phyloP scores from a whole-genome alignment of 495 filamentous ascomycete species.

The Tetracladium marchalianum region DNA sequence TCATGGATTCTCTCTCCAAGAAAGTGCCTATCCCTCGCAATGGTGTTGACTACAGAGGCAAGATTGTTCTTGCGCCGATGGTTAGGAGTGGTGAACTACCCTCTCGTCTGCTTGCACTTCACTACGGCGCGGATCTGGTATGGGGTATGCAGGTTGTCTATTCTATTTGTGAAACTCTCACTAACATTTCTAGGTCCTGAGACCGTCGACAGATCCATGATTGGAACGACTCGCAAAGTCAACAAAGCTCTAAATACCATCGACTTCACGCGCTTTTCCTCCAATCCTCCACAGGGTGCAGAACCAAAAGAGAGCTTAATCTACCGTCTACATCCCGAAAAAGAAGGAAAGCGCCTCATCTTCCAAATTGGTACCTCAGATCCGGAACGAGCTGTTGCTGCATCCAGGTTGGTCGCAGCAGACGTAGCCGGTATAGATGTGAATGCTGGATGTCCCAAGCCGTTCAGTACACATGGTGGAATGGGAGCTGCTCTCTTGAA shows the following conservation, averaged over 20 bases:
- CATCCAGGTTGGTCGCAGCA: constrained; percentile 68
- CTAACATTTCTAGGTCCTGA: constrained; percentile 56
- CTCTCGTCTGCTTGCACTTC: constrained; percentile 72
- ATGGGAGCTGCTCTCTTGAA: constrained; percentile 90
- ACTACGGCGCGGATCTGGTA: constrained; percentile 93
- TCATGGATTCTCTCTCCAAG: constrained; percentile 48
- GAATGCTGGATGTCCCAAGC: constrained; percentile 95
- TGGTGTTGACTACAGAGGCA: constrained; percentile 88
- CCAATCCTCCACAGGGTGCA: constrained; percentile 38
- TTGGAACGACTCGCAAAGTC: constrained; percentile 66
- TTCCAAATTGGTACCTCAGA: constrained; percentile 87
- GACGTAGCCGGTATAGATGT: constrained; percentile 93
- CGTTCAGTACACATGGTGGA: constrained; percentile 80
- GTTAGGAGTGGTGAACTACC: constrained; percentile 92
- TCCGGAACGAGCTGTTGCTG: constrained; percentile 70
- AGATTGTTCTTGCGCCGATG: constrained; percentile 94
- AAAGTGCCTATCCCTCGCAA: constrained; percentile 75
- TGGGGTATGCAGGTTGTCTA: constrained; percentile 54
- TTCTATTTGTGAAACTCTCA: not conserved
- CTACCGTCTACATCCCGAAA: constrained; percentile 69
- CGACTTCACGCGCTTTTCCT: constrained; percentile 71
- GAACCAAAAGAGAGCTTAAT: constrained; percentile 59
- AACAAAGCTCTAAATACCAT: constrained; percentile 67
- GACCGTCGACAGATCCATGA: constrained; percentile 82
- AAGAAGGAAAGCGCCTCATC: constrained; percentile 63